Evolutionary conservation across 139 green algal species (phyloP).

Genomic region (Pseudopediastrum boryanum): DNA sequence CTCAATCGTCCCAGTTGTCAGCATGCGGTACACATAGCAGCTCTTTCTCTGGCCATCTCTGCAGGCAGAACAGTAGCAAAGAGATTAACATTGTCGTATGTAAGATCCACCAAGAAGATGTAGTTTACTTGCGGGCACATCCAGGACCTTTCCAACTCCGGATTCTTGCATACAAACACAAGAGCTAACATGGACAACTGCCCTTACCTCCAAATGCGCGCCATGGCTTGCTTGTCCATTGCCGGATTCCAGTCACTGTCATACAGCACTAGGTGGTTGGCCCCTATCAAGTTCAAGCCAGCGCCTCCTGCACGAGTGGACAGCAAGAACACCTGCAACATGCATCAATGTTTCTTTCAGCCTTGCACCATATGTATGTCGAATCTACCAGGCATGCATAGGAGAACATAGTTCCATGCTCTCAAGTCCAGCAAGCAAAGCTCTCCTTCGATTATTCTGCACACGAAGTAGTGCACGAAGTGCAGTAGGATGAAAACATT

Average conservation of each 20-base stretch:
- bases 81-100: too few relatives aligned
- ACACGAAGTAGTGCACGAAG: too few relatives aligned
- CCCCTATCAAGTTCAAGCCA: conserved; percentile 90
- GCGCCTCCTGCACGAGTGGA: conserved; percentile 85
- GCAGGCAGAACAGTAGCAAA: too few relatives aligned
- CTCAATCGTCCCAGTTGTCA: conserved; percentile 86
- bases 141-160: not conserved
- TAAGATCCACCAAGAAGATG: not conserved
- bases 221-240: conserved; percentile 81
- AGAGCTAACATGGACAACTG: too few relatives aligned
- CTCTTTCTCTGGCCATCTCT: conserved; percentile 81
- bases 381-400: too few relatives aligned
- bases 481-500: too few relatives aligned
- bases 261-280: conserved; percentile 66
- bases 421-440: too few relatives aligned
- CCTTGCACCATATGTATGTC: too few relatives aligned
- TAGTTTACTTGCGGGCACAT: too few relatives aligned
- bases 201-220: conserved; percentile 85
- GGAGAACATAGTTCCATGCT: too few relatives aligned
- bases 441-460: too few relatives aligned
- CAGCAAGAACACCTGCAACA: conserved; percentile 82
- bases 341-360: too few relatives aligned
- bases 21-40: conserved; percentile 80
- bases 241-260: conserved; percentile 67
- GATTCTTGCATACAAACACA: not conserved